Conservation (phyloP, 192 early-diverging fungal genomes). For the Linnemannia hyalina region DNA sequence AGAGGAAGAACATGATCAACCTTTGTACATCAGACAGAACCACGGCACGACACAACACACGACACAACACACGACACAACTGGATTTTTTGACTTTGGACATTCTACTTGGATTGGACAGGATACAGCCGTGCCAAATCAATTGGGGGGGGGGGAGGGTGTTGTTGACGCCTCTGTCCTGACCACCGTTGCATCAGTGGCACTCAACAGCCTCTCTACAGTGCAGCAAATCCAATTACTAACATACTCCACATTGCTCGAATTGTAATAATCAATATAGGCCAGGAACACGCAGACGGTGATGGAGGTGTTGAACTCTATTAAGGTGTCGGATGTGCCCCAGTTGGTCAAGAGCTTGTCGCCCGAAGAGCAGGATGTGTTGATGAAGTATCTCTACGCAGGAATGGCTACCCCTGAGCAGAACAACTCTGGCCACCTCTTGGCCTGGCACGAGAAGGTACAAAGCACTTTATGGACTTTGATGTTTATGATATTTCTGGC, state of each 20-base stretch:
- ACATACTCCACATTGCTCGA: background rate
- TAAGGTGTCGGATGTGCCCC: slow-evolving; percentile 76
- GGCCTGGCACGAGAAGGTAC: slow-evolving; percentile 95
- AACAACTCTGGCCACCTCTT: slow-evolving; percentile 89
- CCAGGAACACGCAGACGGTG: slow-evolving; percentile 80
- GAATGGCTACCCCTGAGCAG: slow-evolving; percentile 85
- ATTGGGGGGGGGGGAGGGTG: no score
- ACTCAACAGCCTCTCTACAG: background rate
- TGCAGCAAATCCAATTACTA: background rate
- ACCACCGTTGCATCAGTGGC: no score
- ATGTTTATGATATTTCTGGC: background rate
- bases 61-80: background rate
- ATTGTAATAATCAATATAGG: slow-evolving; percentile 57
- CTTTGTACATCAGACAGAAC: background rate
- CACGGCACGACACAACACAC: background rate
- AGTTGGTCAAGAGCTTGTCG: slow-evolving; percentile 70
- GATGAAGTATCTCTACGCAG: slow-evolving; percentile 95
- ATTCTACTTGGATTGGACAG: no score
- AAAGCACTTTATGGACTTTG: background rate
- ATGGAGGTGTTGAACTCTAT: slow-evolving; percentile 85
- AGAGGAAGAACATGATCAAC: background rate
- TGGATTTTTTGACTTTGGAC: background rate
- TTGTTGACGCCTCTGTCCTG: no score
- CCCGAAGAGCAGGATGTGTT: slow-evolving; percentile 80
- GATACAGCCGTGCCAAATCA: no score